Evolutionary conservation across 495 filamentous ascomycete genomes (phyloP), one percentile per base, ranked within the genome.

Genomic region (Bacidia rubella): DNA sequence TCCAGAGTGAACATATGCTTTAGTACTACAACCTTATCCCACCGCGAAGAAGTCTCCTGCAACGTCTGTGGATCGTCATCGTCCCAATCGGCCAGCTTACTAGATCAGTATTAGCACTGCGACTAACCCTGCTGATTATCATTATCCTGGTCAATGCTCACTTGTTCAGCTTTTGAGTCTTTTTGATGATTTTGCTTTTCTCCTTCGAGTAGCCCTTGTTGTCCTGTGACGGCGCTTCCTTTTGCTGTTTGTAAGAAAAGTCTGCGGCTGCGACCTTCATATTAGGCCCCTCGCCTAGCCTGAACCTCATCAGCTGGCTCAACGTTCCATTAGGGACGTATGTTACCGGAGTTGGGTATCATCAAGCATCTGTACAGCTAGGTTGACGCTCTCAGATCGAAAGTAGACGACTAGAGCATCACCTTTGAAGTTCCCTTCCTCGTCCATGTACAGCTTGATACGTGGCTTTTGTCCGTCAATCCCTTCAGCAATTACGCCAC

Each of bases 391-490:
- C 65, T 95, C 87, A 0, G 88, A 82, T 52, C 90, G 85, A 74
- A 95, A 95, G 68, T 88, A 99, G 29, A 97, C 86, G 27, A 99
- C 73, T 12, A 97, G 74, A 5, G 85, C 88, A 62, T 97, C 90
- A 45, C 93, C 93, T 66, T 96, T 97, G 71, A 93, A 87, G 2
- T 76, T 79, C 0, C 87, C 92, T 1, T 80, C 64, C 9, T 86
- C 82, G 63, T 95, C 82, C 5, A 70, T 79, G 67, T 99, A 97
- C 65, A 99, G 79, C 69, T 95, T 96, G 68, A 99, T 86, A 42
- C 93, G 84, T 12, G 85, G 85, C 32, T 78, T 75, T 47, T 85
- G 83, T 55, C 74, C 82, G 60, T 97, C 92, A 57, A 92, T 88
- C 65, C 90, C 86, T 67, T 95, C 86, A 43, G 90, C 89, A 57